Percentiles rank a stretch among this genome's conserved stretches.
Evolutionary conservation across 371 early-diverging fungal genomes (phyloP).

Genomic region (Rhizopus delemar): DNA sequence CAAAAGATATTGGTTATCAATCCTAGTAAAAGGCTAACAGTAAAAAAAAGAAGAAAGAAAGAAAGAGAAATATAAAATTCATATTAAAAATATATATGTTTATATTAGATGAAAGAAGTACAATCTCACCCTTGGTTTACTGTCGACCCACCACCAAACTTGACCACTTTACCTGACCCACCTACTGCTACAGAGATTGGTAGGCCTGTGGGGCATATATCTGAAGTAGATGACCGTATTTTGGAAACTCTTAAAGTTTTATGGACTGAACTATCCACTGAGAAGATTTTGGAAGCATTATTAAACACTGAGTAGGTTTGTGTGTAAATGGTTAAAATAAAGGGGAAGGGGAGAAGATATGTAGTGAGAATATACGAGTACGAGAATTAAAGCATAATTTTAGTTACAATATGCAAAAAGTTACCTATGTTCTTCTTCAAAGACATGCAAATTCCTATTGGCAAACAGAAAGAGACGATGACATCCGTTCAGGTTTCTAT

Average conservation of each 20-base stretch:
- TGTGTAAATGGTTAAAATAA: background rate
- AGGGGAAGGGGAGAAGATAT: background rate
- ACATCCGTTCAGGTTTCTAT: conserved; percentile 32
- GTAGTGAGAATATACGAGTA: background rate
- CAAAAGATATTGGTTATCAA: conserved; percentile 33
- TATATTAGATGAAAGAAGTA: conserved; percentile 33
- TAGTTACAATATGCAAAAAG: conserved; percentile 57
- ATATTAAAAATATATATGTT: background rate
- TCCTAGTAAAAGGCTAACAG: conserved; percentile 27
- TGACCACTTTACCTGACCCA: conserved; percentile 8
- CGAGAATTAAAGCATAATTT: background rate
- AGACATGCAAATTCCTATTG: conserved; percentile 49
- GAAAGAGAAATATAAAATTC: background rate
- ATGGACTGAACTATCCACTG: conserved; percentile 36
- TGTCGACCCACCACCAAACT: conserved; percentile 3
- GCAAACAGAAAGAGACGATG: conserved; percentile 47
- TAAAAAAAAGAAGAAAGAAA: background rate
- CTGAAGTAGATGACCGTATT: conserved; percentile 35
- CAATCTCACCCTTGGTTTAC: conserved; percentile 41
- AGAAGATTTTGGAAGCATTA: conserved; percentile 32
- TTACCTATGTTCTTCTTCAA: conserved; percentile 50
- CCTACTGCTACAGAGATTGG: conserved; percentile 8
- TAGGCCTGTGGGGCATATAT: conserved; percentile 16
- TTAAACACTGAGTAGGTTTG: conserved; percentile 2
- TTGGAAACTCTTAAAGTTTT: conserved; percentile 47